Percentiles rank a stretch among this genome's conserved stretches.
Conservation (phyloP, 805 yeast species). For the Wickerhamomyces silvicola region DNA sequence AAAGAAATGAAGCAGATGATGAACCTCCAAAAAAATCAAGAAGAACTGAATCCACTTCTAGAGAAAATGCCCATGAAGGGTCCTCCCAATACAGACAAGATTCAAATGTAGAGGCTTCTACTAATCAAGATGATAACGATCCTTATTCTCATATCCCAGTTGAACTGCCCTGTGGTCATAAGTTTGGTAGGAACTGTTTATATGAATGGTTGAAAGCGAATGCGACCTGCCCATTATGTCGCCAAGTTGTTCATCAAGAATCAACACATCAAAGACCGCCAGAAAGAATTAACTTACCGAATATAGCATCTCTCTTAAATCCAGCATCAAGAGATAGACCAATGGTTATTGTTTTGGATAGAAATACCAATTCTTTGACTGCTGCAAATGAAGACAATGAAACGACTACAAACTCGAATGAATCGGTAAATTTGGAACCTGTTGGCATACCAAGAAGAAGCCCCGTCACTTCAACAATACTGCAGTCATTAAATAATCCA, state of each 20-base stretch:
- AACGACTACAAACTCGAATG: too few relatives aligned
- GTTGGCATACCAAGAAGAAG: background rate
- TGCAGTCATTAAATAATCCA: constrained; percentile 6
- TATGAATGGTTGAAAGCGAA: constrained; percentile 75
- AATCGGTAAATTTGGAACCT: too few relatives aligned
- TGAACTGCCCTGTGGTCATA: constrained; percentile 77
- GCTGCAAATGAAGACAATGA: too few relatives aligned
- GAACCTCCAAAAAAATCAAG: constrained; percentile 2
- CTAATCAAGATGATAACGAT: constrained; percentile 4
- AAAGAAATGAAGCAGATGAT: constrained; percentile 14
- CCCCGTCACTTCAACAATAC: constrained; percentile 4
- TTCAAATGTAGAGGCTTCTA: constrained; percentile 2
- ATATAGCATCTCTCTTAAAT: constrained; percentile 8
- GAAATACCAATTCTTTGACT: constrained; percentile 15
- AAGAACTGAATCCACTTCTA: constrained; percentile 1
- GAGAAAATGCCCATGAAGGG: background rate
- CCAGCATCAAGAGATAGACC: constrained; percentile 13
- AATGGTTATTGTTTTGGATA: constrained; percentile 12
- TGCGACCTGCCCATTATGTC: constrained; percentile 82
- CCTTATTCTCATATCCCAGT: constrained; percentile 58
- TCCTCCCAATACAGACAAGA: constrained; percentile 2
- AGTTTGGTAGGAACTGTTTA: constrained; percentile 82
- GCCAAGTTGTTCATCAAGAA: constrained; percentile 34
- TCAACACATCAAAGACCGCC: constrained; percentile 7
- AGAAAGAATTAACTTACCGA: constrained; percentile 18